phyloP scores from a whole-genome alignment of 805 yeast genomes.

The Wickerhamomyces canadensis region DNA sequence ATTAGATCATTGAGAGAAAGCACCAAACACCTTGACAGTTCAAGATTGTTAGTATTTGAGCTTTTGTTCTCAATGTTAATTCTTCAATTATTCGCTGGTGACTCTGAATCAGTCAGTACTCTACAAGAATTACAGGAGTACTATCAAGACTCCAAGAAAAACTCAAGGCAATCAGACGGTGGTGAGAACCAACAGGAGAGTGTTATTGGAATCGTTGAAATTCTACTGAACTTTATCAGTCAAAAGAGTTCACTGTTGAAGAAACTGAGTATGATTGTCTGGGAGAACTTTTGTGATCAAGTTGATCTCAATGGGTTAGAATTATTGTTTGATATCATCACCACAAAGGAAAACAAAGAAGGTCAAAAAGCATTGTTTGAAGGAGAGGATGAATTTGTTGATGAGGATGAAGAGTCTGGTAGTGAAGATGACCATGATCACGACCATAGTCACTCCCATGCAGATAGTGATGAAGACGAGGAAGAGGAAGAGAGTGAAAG shows the following conservation, averaged over 20 bases:
- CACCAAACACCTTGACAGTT: slow-evolving; percentile 19
- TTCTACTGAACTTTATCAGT: slow-evolving; percentile 50
- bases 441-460: slow-evolving; percentile 27
- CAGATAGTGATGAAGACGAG: slow-evolving; percentile 13
- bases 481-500: slow-evolving; percentile 28
- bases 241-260: slow-evolving; percentile 54
- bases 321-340: slow-evolving; percentile 47
- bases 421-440: slow-evolving; percentile 31
- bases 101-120: slow-evolving; percentile 66
- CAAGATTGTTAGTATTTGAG: slow-evolving; percentile 61
- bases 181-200: slow-evolving; percentile 37
- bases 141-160: slow-evolving; percentile 40
- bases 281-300: slow-evolving; percentile 50
- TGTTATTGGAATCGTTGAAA: slow-evolving; percentile 50
- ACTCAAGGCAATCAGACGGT: slow-evolving; percentile 30
- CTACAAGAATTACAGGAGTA: slow-evolving; percentile 67
- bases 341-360: slow-evolving; percentile 69
- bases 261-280: slow-evolving; percentile 48
- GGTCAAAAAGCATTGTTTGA: slow-evolving; percentile 78
- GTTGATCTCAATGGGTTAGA: slow-evolving; percentile 40
- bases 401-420: slow-evolving; percentile 41
- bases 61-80: slow-evolving; percentile 70
- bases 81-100: slow-evolving; percentile 73
- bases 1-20: slow-evolving; percentile 33
- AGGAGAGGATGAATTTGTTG: slow-evolving; percentile 45